Base-by-base conservation (phyloP, 768 basidiomycete genomes). In the Obba rivulosa region DNA sequence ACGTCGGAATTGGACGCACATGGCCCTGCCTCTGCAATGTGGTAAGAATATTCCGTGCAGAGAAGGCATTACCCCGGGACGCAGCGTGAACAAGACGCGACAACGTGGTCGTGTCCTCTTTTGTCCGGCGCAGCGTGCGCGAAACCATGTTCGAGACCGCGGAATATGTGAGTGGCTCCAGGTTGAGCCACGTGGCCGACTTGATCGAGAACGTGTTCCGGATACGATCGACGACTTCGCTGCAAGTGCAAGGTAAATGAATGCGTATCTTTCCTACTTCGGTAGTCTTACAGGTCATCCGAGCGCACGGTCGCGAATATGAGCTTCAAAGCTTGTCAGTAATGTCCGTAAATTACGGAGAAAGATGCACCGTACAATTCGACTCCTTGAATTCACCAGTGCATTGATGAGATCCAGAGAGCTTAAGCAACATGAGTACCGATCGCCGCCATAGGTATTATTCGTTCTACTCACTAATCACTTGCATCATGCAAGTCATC, bases 401-500 rank as follows among this genome's bases (percentile, higher is more conserved):
- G 84, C 78, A 3, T 75, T 76, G 20, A 88, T 71, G 31, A 88
- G 71, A 57, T 84, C 82, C 46, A 88, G 58, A 3, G 84, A 80
- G 28, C 83, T 85, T 44, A n/a, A 41, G 34, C 34, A 25, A 41
- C 47, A 45, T 46, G 45, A 43, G 23, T 23, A 22, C 25, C 18
- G n/a, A n/a, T n/a, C 22, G 9, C 17, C n/a, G 35, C 2, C 38
- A 38, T 25, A 18, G 11, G 34, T 25, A 23, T 34, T 38, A 21
- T 46, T 23, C 39, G 51, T 55, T 57, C 34, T 60, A 59, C 63
- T 43, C 46, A 86, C 78, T 82, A 83, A 50, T 81, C 78, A 60
- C 86, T 81, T 8, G 86, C 85, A 56, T 85, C 84, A 51, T 88
- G 86, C 14, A 87, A 63, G 62, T 87, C 85, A 58, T 87, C 85